Conservation (phyloP, 768 basidiomycete species). For the Grammothele lineata region DNA sequence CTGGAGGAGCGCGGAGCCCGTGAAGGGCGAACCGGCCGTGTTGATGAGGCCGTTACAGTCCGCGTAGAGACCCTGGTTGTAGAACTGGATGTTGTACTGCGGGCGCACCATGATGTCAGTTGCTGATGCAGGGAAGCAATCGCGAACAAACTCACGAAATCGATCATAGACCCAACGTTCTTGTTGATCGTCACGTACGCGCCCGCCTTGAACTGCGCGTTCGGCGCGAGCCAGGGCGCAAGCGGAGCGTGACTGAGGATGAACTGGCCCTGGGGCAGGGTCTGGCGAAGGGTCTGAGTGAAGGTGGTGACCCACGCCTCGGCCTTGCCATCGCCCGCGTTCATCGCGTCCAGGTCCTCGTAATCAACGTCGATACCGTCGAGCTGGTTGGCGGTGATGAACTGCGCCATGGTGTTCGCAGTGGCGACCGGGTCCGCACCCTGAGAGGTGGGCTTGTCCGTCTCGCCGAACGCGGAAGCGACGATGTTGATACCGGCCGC, state of each 20-base stretch:
- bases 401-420: slow-evolving; percentile 31
- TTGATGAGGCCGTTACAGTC: slow-evolving; percentile 34
- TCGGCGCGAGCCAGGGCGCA: slow-evolving; percentile 16
- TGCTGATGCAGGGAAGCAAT: neutral
- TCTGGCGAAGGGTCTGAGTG: slow-evolving; percentile 19
- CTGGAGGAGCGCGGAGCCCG: slow-evolving; percentile 38
- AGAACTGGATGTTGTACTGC: slow-evolving; percentile 21
- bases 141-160: slow-evolving; percentile 37
- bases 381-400: slow-evolving; percentile 27
- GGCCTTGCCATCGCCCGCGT: slow-evolving; percentile 15
- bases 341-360: slow-evolving; percentile 20
- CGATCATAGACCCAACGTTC: slow-evolving; percentile 49
- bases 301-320: slow-evolving; percentile 21
- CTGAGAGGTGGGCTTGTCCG: slow-evolving; percentile 28
- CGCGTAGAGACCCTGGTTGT: slow-evolving; percentile 28
- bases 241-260: slow-evolving; percentile 24
- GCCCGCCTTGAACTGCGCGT: slow-evolving; percentile 30
- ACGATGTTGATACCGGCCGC: slow-evolving; percentile 19
- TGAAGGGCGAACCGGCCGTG: slow-evolving; percentile 34
- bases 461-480: slow-evolving; percentile 19
- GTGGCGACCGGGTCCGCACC: slow-evolving; percentile 26
- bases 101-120: slow-evolving; percentile 10
- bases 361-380: slow-evolving; percentile 24
- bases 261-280: slow-evolving; percentile 19
- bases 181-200: slow-evolving; percentile 54